phyloP scores from a whole-genome alignment of 495 filamentous ascomycete species.

The Neurospora sp. region DNA sequence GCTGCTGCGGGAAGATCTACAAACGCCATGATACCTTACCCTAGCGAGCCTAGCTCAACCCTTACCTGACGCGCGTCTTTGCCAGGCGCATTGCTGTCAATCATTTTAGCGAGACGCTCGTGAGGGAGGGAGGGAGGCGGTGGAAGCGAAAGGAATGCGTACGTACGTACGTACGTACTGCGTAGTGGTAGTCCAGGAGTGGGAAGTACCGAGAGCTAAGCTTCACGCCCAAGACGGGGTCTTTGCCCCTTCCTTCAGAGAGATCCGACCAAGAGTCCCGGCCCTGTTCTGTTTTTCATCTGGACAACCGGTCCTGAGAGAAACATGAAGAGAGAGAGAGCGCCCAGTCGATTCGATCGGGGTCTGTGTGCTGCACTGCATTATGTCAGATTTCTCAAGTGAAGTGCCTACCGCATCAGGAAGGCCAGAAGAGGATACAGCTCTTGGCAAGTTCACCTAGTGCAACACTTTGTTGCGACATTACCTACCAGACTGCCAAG shows the following conservation, averaged over 20 bases:
- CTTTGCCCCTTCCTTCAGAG: background rate
- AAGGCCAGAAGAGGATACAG: background rate
- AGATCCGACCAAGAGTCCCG: background rate
- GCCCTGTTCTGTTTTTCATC: background rate
- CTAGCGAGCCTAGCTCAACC: background rate
- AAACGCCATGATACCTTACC: background rate
- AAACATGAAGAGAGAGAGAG: background rate
- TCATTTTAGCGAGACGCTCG: background rate
- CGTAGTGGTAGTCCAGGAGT: background rate
- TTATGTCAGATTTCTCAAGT: background rate
- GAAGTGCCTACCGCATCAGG: background rate
- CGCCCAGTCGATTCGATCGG: background rate
- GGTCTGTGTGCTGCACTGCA: background rate
- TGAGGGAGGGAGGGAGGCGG: background rate
- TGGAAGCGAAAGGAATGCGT: background rate
- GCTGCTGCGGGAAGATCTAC: background rate
- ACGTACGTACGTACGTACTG: background rate
- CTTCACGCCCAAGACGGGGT: background rate
- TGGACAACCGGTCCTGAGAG: background rate
- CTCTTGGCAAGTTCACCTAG: background rate
- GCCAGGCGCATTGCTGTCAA: background rate
- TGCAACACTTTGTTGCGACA: background rate
- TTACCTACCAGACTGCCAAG: background rate
- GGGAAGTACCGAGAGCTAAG: background rate
- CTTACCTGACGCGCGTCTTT: background rate